Evolutionary conservation across 257 asterid species (phyloP).

Genomic region (Lycium ferocissimum): DNA sequence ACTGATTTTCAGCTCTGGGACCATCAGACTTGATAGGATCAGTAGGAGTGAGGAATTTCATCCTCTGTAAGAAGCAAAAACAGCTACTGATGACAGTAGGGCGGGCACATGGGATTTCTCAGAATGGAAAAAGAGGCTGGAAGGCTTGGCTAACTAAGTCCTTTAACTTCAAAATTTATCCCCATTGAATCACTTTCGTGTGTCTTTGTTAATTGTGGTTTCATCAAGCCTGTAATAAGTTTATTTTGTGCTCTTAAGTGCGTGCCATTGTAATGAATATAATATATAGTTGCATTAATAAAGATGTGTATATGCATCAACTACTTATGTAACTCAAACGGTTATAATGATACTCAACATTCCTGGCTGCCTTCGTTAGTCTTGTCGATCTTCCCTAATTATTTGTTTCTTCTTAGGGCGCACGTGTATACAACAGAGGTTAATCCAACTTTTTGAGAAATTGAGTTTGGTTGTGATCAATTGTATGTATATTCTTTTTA

Average conservation of each 20-base stretch:
- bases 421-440: neutral
- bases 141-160: slow-evolving; percentile 66
- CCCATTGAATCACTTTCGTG: slow-evolving; percentile 31
- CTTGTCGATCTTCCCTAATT: neutral
- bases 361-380: neutral
- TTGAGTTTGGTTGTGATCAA: neutral
- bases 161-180: slow-evolving; percentile 43
- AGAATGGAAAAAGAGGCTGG: slow-evolving; percentile 45
- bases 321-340: neutral
- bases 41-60: slow-evolving; percentile 58
- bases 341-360: neutral
- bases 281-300: neutral
- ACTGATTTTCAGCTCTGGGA: slow-evolving; percentile 50
- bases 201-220: neutral
- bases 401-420: neutral
- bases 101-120: slow-evolving; percentile 27
- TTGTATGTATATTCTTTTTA: neutral
- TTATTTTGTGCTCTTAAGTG: neutral
- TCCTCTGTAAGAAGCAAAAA: slow-evolving; percentile 55
- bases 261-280: neutral
- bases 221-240: neutral
- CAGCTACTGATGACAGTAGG: slow-evolving; percentile 39
- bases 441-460: neutral
- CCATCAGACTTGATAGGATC: slow-evolving; percentile 54
- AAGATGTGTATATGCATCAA: neutral